A percentile compares a stretch with the other conserved stretches of the same genome.
Conservation (phyloP, 2,329 filamentous ascomycete species). For the Pyrenochaeta sp. region DNA sequence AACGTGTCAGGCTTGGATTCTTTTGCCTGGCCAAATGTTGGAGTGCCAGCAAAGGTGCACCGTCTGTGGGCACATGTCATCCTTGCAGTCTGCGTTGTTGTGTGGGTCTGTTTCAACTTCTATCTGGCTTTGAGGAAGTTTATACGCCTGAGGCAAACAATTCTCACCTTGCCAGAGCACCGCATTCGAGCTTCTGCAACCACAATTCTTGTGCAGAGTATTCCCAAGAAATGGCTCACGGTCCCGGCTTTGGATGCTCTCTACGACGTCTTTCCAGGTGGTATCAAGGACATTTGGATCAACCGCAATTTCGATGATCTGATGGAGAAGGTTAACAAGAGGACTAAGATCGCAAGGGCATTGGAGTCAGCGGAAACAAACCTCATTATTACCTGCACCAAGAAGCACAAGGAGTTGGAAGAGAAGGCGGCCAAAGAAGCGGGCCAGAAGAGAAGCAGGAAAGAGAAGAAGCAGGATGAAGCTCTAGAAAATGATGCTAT, state of each 20-base stretch:
- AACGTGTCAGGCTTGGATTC: constrained; percentile 70
- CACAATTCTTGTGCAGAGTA: constrained; percentile 90
- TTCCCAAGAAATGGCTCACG: constrained; percentile 89
- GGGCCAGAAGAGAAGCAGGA: constrained; percentile 61
- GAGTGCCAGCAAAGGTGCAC: constrained; percentile 63
- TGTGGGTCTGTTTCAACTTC: constrained; percentile 87
- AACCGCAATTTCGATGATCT: constrained; percentile 88
- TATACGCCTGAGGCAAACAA: constrained; percentile 92
- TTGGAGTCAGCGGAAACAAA: constrained; percentile 87
- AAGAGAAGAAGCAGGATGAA: constrained; percentile 69
- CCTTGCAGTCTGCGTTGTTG: constrained; percentile 77
- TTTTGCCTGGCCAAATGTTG: constrained; percentile 89
- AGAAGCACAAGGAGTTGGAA: constrained; percentile 75
- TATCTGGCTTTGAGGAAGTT: constrained; percentile 88
- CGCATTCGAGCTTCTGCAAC: constrained; percentile 92
- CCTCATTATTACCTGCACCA: constrained; percentile 81
- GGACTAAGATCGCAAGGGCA: constrained; percentile 73
- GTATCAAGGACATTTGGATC: constrained; percentile 95
- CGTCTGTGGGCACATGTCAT: constrained; percentile 87
- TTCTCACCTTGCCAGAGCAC: constrained; percentile 93
- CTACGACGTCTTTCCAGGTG: constrained; percentile 96
- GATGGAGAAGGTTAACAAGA: constrained; percentile 80
- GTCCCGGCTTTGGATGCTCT: constrained; percentile 81
- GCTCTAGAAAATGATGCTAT: constrained; percentile 64
- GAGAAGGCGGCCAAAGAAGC: constrained; percentile 71